phyloP scores from a whole-genome alignment of 805 yeast genomes.

The Cyberlindnera mrakii region DNA sequence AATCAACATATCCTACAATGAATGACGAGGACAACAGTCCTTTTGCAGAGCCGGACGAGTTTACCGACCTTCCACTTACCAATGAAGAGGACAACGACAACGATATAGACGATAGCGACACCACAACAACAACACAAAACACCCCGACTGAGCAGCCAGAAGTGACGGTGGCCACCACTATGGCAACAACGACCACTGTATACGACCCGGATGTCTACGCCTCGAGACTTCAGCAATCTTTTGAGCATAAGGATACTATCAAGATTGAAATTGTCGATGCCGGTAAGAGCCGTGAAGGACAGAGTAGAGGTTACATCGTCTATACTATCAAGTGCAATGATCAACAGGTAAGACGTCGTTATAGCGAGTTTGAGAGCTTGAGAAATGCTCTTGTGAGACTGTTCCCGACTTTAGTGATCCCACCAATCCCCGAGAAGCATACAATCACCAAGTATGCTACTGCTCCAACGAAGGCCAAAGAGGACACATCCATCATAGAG shows the following conservation, averaged over 20 bases:
- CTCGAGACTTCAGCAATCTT: conserved; percentile 16
- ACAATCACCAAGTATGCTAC: conserved; percentile 41
- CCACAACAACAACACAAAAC: neutral
- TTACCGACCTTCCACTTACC: conserved; percentile 22
- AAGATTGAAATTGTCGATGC: conserved; percentile 64
- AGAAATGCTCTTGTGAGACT: conserved; percentile 63
- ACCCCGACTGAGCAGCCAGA: neutral
- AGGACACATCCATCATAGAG: conserved; percentile 43
- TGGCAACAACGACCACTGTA: conserved; percentile 14
- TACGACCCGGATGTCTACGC: conserved; percentile 24
- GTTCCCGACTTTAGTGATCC: conserved; percentile 78
- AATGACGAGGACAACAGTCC: conserved; percentile 25
- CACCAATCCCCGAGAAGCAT: conserved; percentile 91
- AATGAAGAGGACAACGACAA: conserved; percentile 11
- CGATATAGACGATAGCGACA: neutral
- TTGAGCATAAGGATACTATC: conserved; percentile 15
- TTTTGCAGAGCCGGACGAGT: conserved; percentile 19
- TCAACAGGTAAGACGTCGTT: conserved; percentile 69
- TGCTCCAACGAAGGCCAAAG: conserved; percentile 37
- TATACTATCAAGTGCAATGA: conserved; percentile 70
- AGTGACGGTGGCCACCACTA: neutral
- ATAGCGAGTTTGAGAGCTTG: conserved; percentile 86
- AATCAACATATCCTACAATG: conserved; percentile 5
- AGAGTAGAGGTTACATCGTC: conserved; percentile 69
- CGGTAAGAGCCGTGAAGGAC: conserved; percentile 78